Percentiles rank a stretch among this genome's conserved stretches.
phyloP scores from a whole-genome alignment of 768 basidiomycete species.

The Lepiota brunneoincarnata region DNA sequence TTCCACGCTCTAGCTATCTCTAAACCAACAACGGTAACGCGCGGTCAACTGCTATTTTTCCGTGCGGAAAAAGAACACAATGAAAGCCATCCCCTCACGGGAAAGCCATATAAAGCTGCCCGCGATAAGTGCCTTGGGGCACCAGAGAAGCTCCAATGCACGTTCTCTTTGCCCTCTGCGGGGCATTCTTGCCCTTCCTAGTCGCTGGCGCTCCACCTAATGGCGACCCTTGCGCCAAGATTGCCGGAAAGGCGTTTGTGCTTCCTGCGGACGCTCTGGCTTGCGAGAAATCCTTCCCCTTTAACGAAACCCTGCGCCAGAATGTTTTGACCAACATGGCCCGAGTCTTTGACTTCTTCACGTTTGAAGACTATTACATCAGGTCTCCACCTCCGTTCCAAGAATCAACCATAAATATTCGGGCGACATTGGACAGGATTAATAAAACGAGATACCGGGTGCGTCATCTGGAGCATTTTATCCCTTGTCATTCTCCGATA shows the following conservation, averaged over 20 bases:
- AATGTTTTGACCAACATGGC: slow-evolving; percentile 47
- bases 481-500: not conserved
- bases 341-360: slow-evolving; percentile 51
- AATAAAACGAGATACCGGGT: slow-evolving; percentile 47
- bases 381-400: slow-evolving; percentile 51
- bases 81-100: not conserved
- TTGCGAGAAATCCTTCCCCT: slow-evolving; percentile 55
- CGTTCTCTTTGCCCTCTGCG: slow-evolving; percentile 1
- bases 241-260: slow-evolving; percentile 42
- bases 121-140: not conserved
- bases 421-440: slow-evolving; percentile 44
- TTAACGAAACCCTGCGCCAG: slow-evolving; percentile 53
- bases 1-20: not conserved
- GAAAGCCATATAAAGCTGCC: not conserved
- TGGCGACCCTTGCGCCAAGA: slow-evolving; percentile 35
- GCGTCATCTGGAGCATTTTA: slow-evolving; percentile 13
- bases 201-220: slow-evolving; percentile 23
- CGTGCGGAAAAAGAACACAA: not conserved
- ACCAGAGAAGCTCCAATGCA: not conserved
- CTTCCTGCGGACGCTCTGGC: slow-evolving; percentile 53
- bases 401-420: slow-evolving; percentile 54
- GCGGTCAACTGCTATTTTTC: not conserved
- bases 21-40: not conserved
- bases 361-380: slow-evolving; percentile 51
- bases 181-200: slow-evolving; percentile 9